Percentiles rank a stretch among this genome's conserved stretches.
Conservation (phyloP, 192 early-diverging fungal genomes). For the Kickxella alabastrina region DNA sequence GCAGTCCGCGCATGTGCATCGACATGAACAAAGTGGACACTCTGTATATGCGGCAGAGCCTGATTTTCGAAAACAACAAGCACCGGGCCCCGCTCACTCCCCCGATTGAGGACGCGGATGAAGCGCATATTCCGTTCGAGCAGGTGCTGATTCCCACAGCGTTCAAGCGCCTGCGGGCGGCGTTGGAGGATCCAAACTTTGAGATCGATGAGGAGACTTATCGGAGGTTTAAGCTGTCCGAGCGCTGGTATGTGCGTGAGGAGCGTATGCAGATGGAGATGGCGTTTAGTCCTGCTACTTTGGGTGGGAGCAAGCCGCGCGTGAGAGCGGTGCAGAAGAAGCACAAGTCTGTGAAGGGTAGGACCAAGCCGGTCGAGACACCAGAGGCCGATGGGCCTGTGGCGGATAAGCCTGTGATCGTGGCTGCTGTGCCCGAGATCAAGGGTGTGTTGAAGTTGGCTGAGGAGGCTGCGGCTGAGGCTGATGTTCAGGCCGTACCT, state of each 20-base stretch:
- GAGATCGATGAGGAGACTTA: conserved; percentile 49
- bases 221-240: conserved; percentile 44
- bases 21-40: conserved; percentile 49
- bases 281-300: conserved; percentile 17
- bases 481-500: too few relatives aligned
- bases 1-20: conserved; percentile 32
- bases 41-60: conserved; percentile 34
- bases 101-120: conserved; percentile 11
- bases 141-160: conserved; percentile 51
- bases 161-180: conserved; percentile 45
- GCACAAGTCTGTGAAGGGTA: neutral
- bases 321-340: conserved; percentile 9
- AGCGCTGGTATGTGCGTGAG: conserved; percentile 51
- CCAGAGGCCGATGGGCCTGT: neutral
- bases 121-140: conserved; percentile 44
- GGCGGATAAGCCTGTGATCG: neutral
- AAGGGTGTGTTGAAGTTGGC: too few relatives aligned
- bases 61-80: conserved; percentile 42
- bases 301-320: conserved; percentile 28
- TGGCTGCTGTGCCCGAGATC: too few relatives aligned
- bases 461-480: neutral
- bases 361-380: neutral
- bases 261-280: conserved; percentile 36
- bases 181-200: conserved; percentile 31
- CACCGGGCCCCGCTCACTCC: neutral